Percentiles rank a stretch among this genome's conserved stretches.
Evolutionary conservation across 192 early-diverging fungal species (phyloP).

Genomic region (Rhizophagus clarus): DNA sequence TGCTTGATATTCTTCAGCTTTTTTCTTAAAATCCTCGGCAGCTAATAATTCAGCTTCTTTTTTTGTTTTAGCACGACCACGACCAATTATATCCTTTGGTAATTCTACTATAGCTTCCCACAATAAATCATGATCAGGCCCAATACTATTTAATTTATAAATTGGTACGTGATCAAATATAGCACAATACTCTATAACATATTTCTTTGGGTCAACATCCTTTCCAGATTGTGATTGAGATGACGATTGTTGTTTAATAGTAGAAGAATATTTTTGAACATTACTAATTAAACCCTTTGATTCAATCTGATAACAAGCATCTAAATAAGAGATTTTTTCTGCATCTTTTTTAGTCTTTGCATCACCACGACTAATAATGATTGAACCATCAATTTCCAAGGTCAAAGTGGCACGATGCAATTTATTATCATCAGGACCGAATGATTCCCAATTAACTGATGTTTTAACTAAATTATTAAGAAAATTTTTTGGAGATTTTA

Average conservation of each 20-base stretch:
- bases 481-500: slow-evolving; percentile 28
- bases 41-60: slow-evolving; percentile 42
- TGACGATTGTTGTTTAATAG: no score
- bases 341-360: slow-evolving; percentile 48
- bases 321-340: slow-evolving; percentile 41
- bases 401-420: slow-evolving; percentile 20
- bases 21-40: slow-evolving; percentile 44
- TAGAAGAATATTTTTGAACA: slow-evolving; percentile 28
- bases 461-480: background rate
- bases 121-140: background rate
- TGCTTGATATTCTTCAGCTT: slow-evolving; percentile 37
- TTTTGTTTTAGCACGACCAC: slow-evolving; percentile 36
- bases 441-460: slow-evolving; percentile 7
- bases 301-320: slow-evolving; percentile 42
- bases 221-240: no score
- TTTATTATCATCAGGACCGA: slow-evolving; percentile 24
- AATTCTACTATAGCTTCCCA: slow-evolving; percentile 31
- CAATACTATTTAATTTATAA: background rate
- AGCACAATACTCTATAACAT: slow-evolving; percentile 30
- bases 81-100: slow-evolving; percentile 40
- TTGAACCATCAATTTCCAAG: slow-evolving; percentile 4
- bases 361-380: slow-evolving; percentile 40
- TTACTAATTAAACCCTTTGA: slow-evolving; percentile 42
- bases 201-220: slow-evolving; percentile 32
- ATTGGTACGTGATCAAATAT: slow-evolving; percentile 26